These are phyloP conservation scores for Aegle marmelos DNA, from an alignment of 345 rosid species.

Conservation along the genomic window DNA sequence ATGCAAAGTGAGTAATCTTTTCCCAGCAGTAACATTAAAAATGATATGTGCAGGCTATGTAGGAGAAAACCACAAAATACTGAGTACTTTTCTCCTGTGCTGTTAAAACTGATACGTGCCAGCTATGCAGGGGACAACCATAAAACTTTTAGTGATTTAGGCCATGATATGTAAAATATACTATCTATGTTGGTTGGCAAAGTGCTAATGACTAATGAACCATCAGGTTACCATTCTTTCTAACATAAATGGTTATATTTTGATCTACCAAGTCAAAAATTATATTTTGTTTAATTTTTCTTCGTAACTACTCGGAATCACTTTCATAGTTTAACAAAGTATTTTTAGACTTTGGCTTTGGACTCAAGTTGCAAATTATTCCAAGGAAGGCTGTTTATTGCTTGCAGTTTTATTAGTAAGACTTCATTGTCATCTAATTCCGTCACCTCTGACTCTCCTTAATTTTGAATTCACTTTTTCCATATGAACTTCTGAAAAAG, in stretches of 20 bases:
- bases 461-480: background rate
- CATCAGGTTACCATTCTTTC: background rate
- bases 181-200: background rate
- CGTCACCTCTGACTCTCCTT: no score
- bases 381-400: background rate
- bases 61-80: background rate
- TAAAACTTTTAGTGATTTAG: background rate
- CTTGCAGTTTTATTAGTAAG: no score
- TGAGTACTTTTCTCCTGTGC: background rate
- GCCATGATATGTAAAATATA: background rate
- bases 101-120: constrained; percentile 1
- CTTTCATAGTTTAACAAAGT: background rate
- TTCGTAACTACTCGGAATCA: background rate
- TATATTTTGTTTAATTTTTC: background rate
- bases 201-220: background rate
- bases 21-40: background rate
- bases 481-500: background rate
- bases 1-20: constrained; percentile 59
- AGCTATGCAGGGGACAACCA: background rate
- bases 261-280: background rate
- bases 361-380: background rate
- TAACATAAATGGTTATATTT: background rate
- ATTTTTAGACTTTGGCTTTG: background rate
- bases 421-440: no score
- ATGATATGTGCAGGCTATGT: background rate